Evolutionary conservation across 202 grass and related monocot species (phyloP).

Genomic region (Elaeis oleifera): DNA sequence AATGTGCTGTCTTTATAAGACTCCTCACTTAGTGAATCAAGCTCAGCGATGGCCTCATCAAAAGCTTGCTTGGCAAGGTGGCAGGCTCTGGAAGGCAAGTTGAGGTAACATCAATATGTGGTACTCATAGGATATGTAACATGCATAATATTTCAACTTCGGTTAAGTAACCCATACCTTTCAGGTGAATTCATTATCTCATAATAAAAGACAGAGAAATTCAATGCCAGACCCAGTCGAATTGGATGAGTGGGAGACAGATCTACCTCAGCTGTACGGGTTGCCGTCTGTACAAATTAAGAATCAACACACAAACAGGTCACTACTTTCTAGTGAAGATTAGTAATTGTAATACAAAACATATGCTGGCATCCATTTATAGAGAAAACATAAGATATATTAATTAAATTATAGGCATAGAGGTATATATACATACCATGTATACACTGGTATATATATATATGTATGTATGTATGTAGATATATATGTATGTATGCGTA

Average conservation of each 20-base stretch:
- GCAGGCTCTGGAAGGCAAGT: slow-evolving; percentile 31
- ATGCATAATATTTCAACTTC: neutral
- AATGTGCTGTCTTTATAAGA: slow-evolving; percentile 52
- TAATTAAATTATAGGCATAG: too few relatives aligned
- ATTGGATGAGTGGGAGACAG: slow-evolving; percentile 50
- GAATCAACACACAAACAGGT: neutral
- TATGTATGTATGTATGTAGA: too few relatives aligned
- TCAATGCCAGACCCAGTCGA: slow-evolving; percentile 50
- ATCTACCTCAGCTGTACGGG: slow-evolving; percentile 44
- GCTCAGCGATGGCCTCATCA: slow-evolving; percentile 55
- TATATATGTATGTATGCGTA: too few relatives aligned
- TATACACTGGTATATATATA: too few relatives aligned
- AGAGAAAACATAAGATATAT: too few relatives aligned
- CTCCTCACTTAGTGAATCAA: slow-evolving; percentile 39
- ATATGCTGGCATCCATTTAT: too few relatives aligned
- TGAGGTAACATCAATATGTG: neutral
- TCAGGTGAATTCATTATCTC: slow-evolving; percentile 67
- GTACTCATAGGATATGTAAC: neutral
- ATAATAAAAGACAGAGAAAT: slow-evolving; percentile 62
- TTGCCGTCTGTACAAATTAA: slow-evolving; percentile 28
- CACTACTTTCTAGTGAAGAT: too few relatives aligned
- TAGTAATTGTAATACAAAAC: too few relatives aligned
- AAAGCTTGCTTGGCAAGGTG: slow-evolving; percentile 60
- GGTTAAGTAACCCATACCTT: slow-evolving; percentile 25
- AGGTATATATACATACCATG: too few relatives aligned